Evolutionary conservation across 352 stramenopile species (phyloP).

Genomic region (Elongisporangium prolatum): DNA sequence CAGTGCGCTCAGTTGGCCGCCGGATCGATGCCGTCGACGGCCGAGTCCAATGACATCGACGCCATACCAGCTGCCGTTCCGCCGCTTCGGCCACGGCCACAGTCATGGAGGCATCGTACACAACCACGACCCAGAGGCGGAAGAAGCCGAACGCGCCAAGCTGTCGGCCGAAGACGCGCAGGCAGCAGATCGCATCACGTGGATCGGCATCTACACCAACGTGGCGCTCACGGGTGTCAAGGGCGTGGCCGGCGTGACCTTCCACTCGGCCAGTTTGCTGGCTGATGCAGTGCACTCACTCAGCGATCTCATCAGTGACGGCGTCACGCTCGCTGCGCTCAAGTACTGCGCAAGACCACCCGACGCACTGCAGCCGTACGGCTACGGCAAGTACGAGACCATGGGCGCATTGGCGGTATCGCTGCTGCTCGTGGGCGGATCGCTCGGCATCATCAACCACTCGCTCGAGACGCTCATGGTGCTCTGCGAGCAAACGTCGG

Average conservation of each 20-base stretch:
- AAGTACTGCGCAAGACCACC: slow-evolving; percentile 90
- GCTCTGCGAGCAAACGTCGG: slow-evolving; percentile 26
- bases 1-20: too few relatives aligned
- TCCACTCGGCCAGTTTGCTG: slow-evolving; percentile 88
- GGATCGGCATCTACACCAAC: slow-evolving; percentile 65
- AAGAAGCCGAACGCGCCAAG: slow-evolving; percentile 19
- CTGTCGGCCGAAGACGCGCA: slow-evolving; percentile 30
- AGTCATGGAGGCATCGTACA: slow-evolving; percentile 29
- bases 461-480: slow-evolving; percentile 61
- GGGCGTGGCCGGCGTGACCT: slow-evolving; percentile 62
- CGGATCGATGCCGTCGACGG: too few relatives aligned
- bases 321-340: slow-evolving; percentile 91
- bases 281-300: slow-evolving; percentile 94
- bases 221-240: slow-evolving; percentile 58
- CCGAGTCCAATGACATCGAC: too few relatives aligned
- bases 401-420: slow-evolving; percentile 60
- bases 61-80: slow-evolving; percentile 1
- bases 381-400: slow-evolving; percentile 76
- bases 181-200: slow-evolving; percentile 62
- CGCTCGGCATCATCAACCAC: slow-evolving; percentile 58
- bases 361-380: slow-evolving; percentile 84
- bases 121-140: slow-evolving; percentile 16
- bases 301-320: slow-evolving; percentile 93
- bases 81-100: slow-evolving; percentile 29
- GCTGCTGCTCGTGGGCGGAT: slow-evolving; percentile 57